phyloP scores from a whole-genome alignment of 345 rosid species.

The Bruguiera gymnorhiza region DNA sequence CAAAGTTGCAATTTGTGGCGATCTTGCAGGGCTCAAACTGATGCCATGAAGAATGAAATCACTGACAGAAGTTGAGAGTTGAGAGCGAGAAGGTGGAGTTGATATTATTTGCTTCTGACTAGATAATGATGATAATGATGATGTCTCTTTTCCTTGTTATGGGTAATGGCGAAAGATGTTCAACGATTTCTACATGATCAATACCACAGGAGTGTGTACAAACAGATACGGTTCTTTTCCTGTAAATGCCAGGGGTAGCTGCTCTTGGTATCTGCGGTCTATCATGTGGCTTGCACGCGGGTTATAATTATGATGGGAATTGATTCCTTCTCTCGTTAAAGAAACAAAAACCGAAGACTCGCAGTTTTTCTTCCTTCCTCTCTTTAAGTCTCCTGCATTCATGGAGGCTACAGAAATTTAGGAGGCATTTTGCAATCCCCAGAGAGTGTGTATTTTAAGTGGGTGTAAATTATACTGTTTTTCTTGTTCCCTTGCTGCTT shows the following conservation, averaged over 20 bases:
- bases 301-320: slow-evolving; percentile 10
- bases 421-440: slow-evolving; percentile 25
- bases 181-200: slow-evolving; percentile 12
- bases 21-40: slow-evolving; percentile 14
- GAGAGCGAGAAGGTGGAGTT: background rate
- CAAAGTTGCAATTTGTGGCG: slow-evolving; percentile 9
- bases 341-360: background rate
- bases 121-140: too few relatives aligned
- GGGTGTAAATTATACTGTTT: background rate
- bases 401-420: slow-evolving; percentile 48
- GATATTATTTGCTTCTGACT: background rate
- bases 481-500: background rate
- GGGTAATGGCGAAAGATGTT: slow-evolving; percentile 20
- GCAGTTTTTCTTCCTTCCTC: background rate
- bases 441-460: background rate
- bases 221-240: slow-evolving; percentile 7
- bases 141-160: background rate
- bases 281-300: slow-evolving; percentile 18
- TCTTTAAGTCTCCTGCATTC: slow-evolving; percentile 6
- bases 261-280: slow-evolving; percentile 12
- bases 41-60: slow-evolving; percentile 3
- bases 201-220: background rate
- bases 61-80: slow-evolving; percentile 14
- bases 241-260: slow-evolving; percentile 11
- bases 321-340: slow-evolving; percentile 21